phyloP scores from a whole-genome alignment of 148 eudicot species.

The Amaranthus hypochondriacus region DNA sequence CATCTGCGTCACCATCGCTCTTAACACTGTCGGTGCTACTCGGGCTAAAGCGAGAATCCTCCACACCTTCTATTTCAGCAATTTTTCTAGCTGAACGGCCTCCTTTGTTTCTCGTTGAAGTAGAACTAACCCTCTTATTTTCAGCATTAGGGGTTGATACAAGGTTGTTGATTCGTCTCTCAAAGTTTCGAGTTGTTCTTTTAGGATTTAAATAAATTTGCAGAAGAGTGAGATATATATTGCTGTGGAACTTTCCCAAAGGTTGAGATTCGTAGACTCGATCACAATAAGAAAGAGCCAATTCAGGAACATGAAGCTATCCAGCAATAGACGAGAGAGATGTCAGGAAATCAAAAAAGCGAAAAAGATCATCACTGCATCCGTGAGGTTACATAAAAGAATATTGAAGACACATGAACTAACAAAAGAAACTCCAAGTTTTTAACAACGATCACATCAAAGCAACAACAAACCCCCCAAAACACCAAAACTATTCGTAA shows the following conservation, averaged over 20 bases:
- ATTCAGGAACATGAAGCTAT: conserved; percentile 90
- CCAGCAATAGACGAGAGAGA: conserved; percentile 14
- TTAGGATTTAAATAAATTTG: conserved; percentile 92
- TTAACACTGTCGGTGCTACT: conserved; percentile 90
- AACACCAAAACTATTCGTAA: too few species aligned
- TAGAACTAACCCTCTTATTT: conserved; percentile 32
- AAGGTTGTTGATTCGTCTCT: conserved; percentile 62
- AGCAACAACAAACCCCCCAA: too few species aligned
- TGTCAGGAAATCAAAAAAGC: neutral
- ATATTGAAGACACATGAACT: neutral
- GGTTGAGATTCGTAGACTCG: conserved; percentile 74
- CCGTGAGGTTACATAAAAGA: neutral
- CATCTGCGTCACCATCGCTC: conserved; percentile 93
- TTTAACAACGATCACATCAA: neutral
- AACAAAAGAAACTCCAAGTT: neutral
- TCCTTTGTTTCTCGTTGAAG: conserved; percentile 46
- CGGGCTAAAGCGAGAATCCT: conserved; percentile 56
- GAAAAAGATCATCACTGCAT: neutral
- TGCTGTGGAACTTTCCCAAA: conserved; percentile 54
- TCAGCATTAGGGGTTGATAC: conserved; percentile 59
- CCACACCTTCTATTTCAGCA: conserved; percentile 94
- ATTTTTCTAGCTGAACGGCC: conserved; percentile 56
- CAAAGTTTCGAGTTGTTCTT: conserved; percentile 70
- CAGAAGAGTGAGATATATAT: conserved; percentile 78
- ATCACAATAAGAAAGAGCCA: conserved; percentile 90